Evolutionary conservation across 192 early-diverging fungal species (phyloP).

Genomic region (Coemansia sp.): DNA sequence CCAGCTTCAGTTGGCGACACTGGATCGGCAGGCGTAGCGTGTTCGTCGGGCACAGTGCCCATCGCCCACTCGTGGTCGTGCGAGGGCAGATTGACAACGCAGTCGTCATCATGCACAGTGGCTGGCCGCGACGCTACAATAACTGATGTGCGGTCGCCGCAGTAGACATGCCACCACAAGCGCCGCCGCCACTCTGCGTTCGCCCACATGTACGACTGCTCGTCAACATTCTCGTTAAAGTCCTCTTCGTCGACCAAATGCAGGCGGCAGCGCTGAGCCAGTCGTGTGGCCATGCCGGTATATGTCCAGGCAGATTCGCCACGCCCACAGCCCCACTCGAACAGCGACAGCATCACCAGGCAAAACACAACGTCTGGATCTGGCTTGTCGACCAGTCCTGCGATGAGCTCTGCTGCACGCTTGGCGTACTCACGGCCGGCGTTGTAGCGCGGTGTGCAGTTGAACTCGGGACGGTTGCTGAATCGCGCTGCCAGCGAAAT

Average conservation of each 20-base stretch:
- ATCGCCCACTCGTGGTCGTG: conserved; percentile 52
- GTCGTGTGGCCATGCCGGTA: conserved; percentile 49
- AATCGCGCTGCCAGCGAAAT: conserved; percentile 46
- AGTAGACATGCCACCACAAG: conserved; percentile 52
- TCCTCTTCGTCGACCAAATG: conserved; percentile 54
- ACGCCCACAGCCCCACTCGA: conserved; percentile 55
- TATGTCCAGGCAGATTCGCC: conserved; percentile 56
- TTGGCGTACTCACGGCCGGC: conserved; percentile 51
- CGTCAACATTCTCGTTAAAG: conserved; percentile 50
- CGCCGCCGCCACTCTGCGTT: conserved; percentile 52
- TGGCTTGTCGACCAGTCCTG: conserved; percentile 45
- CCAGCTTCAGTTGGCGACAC: not conserved
- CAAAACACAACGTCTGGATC: conserved; percentile 51
- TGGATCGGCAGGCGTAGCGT: not conserved
- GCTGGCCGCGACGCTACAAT: conserved; percentile 53
- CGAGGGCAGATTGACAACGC: conserved; percentile 42
- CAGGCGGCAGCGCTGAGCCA: conserved; percentile 51
- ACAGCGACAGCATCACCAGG: conserved; percentile 48
- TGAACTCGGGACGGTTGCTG: conserved; percentile 50
- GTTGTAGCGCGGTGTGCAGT: conserved; percentile 45
- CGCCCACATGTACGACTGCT: conserved; percentile 31
- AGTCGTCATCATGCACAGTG: conserved; percentile 53
- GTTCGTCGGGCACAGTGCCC: conserved; percentile 24
- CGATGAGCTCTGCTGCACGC: conserved; percentile 48
- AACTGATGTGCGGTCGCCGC: conserved; percentile 49